phyloP scores from a whole-genome alignment of 1,284 basidiomycete species.

The Microbotryum silenes-acaulis region DNA sequence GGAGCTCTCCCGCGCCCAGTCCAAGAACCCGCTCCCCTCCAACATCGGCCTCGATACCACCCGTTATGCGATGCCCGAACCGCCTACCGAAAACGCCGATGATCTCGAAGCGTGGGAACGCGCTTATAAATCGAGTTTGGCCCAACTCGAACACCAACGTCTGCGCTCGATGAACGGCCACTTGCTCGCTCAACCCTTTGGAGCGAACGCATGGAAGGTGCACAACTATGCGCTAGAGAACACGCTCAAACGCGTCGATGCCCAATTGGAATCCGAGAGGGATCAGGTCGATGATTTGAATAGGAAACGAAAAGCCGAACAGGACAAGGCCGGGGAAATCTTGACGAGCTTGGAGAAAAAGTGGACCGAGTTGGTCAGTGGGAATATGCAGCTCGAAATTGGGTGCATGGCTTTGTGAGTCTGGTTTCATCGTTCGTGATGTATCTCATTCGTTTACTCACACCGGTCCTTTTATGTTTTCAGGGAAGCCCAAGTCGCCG shows the following conservation, averaged over 20 bases:
- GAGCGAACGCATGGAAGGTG: slow-evolving; percentile 81
- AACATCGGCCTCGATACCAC: slow-evolving; percentile 60
- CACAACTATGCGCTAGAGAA: slow-evolving; percentile 80
- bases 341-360: slow-evolving; percentile 68
- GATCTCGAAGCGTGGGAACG: slow-evolving; percentile 69
- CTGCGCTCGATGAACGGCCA: slow-evolving; percentile 79
- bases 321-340: slow-evolving; percentile 67
- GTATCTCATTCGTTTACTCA: not conserved
- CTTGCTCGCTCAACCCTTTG: slow-evolving; percentile 71
- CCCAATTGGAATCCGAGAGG: slow-evolving; percentile 61
- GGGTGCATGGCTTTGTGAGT: slow-evolving; percentile 39
- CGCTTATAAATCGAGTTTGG: slow-evolving; percentile 68
- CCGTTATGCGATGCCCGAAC: slow-evolving; percentile 71
- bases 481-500: slow-evolving; percentile 26
- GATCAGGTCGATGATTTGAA: slow-evolving; percentile 75
- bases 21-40: slow-evolving; percentile 50
- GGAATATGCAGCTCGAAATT: slow-evolving; percentile 79
- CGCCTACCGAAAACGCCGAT: slow-evolving; percentile 52
- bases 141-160: slow-evolving; percentile 83
- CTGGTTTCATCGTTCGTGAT: not conserved
- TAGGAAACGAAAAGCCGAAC: slow-evolving; percentile 70
- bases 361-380: slow-evolving; percentile 83
- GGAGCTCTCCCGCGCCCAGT: slow-evolving; percentile 36
- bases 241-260: slow-evolving; percentile 64
- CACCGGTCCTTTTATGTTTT: too few relatives aligned